Conservation (phyloP, 306 rosid species). For the Trifolium subterraneum region DNA sequence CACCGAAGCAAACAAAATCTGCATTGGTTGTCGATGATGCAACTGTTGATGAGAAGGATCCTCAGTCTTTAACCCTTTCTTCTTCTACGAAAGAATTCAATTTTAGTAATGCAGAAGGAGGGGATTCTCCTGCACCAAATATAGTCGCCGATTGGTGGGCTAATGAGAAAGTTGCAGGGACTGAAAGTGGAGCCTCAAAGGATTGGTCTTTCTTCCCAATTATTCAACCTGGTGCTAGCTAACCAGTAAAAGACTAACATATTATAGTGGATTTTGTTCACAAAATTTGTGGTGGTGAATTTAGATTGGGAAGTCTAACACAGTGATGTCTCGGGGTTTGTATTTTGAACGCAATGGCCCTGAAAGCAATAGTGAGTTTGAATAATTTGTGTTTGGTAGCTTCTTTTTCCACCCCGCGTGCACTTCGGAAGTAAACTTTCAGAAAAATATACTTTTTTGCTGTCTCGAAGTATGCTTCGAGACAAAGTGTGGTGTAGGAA, state of each 20-base stretch:
- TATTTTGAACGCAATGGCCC: conserved; percentile 47
- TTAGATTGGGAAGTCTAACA: conserved; percentile 45
- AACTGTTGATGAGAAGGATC: conserved; percentile 56
- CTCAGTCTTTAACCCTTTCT: conserved; percentile 63
- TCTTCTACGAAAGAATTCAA: conserved; percentile 84
- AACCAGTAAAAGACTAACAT: conserved; percentile 39
- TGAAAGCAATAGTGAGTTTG: conserved; percentile 30
- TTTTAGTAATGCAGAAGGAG: conserved; percentile 79
- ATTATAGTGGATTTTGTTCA: conserved; percentile 33
- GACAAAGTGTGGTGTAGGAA: neutral
- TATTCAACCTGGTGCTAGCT: conserved; percentile 69
- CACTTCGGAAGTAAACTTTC: neutral
- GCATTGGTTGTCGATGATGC: conserved; percentile 47
- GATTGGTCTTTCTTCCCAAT: conserved; percentile 89
- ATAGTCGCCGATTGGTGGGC: conserved; percentile 89
- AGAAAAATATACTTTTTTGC: neutral
- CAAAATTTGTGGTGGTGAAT: conserved; percentile 35
- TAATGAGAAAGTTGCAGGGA: conserved; percentile 71
- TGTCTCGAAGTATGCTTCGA: neutral
- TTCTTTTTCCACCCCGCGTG: neutral
- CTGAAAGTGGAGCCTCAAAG: conserved; percentile 54
- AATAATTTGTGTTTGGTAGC: conserved; percentile 14
- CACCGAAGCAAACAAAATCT: conserved; percentile 37
- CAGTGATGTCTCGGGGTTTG: conserved; percentile 43
- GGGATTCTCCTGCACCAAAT: conserved; percentile 58